These are phyloP conservation scores for Exophiala mesophila DNA, from an alignment of 2,329 filamentous ascomycete genomes.

Conservation along the genomic window DNA sequence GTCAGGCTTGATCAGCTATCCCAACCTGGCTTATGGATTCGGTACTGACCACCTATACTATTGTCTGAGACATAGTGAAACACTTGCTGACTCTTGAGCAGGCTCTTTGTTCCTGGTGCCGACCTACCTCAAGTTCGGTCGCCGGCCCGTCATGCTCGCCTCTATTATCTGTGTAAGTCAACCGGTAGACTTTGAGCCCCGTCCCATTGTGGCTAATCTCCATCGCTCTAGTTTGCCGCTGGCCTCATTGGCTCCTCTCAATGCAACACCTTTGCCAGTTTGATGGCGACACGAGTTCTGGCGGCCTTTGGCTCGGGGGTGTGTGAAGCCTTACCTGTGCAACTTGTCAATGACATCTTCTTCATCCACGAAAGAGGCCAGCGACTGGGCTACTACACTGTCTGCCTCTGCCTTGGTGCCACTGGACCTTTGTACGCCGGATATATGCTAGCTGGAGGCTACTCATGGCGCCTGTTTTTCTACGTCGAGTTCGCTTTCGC, in stretches of 20 bases:
- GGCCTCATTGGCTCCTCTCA: constrained; percentile 41
- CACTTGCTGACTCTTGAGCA: not conserved
- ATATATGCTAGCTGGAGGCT: constrained; percentile 56
- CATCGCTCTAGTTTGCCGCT: constrained; percentile 33
- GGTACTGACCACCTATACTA: constrained; percentile 29
- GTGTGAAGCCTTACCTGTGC: constrained; percentile 44
- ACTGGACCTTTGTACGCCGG: constrained; percentile 53
- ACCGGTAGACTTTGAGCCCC: not conserved
- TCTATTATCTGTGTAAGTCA: constrained; percentile 36
- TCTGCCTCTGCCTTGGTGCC: constrained; percentile 29
- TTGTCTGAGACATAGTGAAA: no score
- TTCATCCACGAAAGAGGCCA: constrained; percentile 45
- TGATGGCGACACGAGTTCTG: constrained; percentile 42
- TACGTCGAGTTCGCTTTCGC: constrained; percentile 57
- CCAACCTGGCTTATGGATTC: constrained; percentile 57
- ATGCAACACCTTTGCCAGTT: constrained; percentile 35
- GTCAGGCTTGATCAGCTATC: constrained; percentile 55
- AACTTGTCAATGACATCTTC: constrained; percentile 47
- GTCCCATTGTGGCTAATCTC: no score
- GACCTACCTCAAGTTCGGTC: constrained; percentile 50
- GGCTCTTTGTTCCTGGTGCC: constrained; percentile 53
- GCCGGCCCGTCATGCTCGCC: constrained; percentile 40
- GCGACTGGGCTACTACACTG: constrained; percentile 56
- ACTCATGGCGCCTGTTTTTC: constrained; percentile 59
- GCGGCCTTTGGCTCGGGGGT: constrained; percentile 42